phyloP scores from a whole-genome alignment of 306 rosid genomes.

The Acacia acuminata region DNA sequence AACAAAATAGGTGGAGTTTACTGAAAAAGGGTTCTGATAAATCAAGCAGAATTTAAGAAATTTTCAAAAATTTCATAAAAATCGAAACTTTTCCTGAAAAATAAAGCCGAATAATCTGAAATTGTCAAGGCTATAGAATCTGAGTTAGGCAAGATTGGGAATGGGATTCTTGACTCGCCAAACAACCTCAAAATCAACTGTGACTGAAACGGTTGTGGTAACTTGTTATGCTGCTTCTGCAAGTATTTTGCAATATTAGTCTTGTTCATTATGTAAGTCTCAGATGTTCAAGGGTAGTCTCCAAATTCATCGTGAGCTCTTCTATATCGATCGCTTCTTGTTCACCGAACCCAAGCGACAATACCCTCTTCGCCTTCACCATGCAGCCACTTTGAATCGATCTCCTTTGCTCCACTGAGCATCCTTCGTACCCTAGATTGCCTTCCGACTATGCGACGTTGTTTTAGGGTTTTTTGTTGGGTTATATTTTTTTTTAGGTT shows the following conservation, averaged over 20 bases:
- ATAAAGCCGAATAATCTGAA: conserved; percentile 47
- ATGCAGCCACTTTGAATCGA: no score
- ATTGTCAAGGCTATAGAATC: conserved; percentile 65
- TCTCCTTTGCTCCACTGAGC: no score
- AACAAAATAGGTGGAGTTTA: conserved; percentile 39
- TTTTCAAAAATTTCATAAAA: no score
- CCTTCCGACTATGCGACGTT: no score
- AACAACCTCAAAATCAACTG: conserved; percentile 44
- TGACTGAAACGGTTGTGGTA: conserved; percentile 18
- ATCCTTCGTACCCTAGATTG: no score
- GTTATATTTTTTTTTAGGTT: no score
- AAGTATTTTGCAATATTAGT: conserved; percentile 30
- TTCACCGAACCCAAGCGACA: no score
- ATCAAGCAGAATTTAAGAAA: no score
- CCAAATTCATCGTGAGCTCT: background rate
- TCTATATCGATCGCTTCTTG: no score
- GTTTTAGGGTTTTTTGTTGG: no score
- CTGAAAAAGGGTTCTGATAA: conserved; percentile 28
- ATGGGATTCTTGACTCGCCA: conserved; percentile 44
- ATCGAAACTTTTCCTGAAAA: no score
- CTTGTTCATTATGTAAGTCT: conserved; percentile 41
- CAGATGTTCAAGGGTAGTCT: conserved; percentile 40
- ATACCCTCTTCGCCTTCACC: no score
- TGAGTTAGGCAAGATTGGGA: conserved; percentile 57
- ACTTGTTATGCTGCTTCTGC: conserved; percentile 12